A percentile compares a stretch with the other conserved stretches of the same genome.
These are phyloP conservation scores for Phytophthora crassamura DNA, from an alignment of 352 stramenopile species.

Conservation along the genomic window DNA sequence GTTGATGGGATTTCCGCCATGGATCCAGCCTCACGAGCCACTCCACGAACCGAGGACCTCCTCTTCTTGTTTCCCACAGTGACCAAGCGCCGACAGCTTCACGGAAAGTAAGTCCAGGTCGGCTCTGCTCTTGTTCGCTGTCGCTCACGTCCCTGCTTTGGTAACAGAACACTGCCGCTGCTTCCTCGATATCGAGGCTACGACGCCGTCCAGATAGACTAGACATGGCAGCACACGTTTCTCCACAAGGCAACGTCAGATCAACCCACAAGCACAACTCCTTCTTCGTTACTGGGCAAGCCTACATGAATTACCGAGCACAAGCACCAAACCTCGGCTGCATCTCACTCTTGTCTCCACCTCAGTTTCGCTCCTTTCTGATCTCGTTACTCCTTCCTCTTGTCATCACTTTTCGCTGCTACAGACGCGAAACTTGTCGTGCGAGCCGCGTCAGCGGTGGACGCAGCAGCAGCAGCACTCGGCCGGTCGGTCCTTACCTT, in stretches of 20 bases:
- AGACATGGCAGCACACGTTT: neutral
- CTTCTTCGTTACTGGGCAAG: slow-evolving; percentile 25
- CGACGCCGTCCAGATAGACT: slow-evolving; percentile 21
- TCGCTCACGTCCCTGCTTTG: slow-evolving; percentile 9
- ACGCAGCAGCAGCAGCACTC: slow-evolving; percentile 3
- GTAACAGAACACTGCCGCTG: slow-evolving; percentile 37
- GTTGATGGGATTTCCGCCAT: neutral
- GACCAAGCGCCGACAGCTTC: slow-evolving; percentile 47
- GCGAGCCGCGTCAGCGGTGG: slow-evolving; percentile 3
- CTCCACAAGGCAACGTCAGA: neutral
- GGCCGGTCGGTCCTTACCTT: slow-evolving; percentile 11
- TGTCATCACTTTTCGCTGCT: slow-evolving; percentile 27
- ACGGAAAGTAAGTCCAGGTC: slow-evolving; percentile 44
- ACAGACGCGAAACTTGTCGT: slow-evolving; percentile 7
- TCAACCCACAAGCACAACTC: slow-evolving; percentile 1
- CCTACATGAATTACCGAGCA: slow-evolving; percentile 40
- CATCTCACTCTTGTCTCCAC: no score
- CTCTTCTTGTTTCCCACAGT: slow-evolving; percentile 54
- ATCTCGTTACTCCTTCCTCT: slow-evolving; percentile 31
- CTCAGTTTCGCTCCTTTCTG: slow-evolving; percentile 11
- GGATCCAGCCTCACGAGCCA: neutral
- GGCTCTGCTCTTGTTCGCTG: slow-evolving; percentile 1
- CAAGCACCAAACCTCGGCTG: no score
- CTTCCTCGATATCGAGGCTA: slow-evolving; percentile 41
- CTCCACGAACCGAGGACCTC: slow-evolving; percentile 15